Evolutionary conservation across 1,139 yeast genomes (phyloP), one percentile per base, ranked within the genome.

Genomic region (Suhomyces chickasaworum): DNA sequence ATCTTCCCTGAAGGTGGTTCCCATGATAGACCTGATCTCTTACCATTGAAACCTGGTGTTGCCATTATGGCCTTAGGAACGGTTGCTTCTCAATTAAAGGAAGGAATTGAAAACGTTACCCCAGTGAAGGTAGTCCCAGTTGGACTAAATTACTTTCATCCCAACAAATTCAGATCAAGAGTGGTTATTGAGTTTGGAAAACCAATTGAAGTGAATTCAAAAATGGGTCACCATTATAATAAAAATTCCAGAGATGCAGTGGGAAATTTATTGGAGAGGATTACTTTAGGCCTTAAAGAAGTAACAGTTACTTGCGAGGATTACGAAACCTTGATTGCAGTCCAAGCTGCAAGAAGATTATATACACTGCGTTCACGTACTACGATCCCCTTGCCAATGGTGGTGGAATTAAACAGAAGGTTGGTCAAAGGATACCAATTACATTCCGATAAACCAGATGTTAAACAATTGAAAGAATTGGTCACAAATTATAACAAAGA

Each of bases 31-130:
- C 84, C 98, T 0, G 96, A 89, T 54, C 68, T 93, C 53, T 71
- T 93, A 45, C 98, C 98, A 0, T 72, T 93, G 58, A 93, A 93
- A 61, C 97, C 98, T 0, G 99, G 99, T 47, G 98, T 93, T 15
- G 98, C 97, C 1, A 86, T 93, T 44, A 93, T 93, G 98, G 98
- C 98, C 0, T 71, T 93, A 17, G 98, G 98, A 16, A 95, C 98
- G 0, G 78, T 89, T 48, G 58, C 55, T 1, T 46, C 53, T 12
- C 54, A 54, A 47, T 39, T 57, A 34, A 53, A 57, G 29, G 54
- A 59, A 4, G 44, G 46, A 2, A 52, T 54, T 17, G 34, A 41
- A 3, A 42, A 53, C 16, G 41, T 53, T 9, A 46, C 50, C 3
- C 52, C 56, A 42, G 90, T 93, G 7, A 84, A 86, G 56, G 87